phyloP scores from a whole-genome alignment of 2,329 filamentous ascomycete genomes.

The Fusarium sp. region DNA sequence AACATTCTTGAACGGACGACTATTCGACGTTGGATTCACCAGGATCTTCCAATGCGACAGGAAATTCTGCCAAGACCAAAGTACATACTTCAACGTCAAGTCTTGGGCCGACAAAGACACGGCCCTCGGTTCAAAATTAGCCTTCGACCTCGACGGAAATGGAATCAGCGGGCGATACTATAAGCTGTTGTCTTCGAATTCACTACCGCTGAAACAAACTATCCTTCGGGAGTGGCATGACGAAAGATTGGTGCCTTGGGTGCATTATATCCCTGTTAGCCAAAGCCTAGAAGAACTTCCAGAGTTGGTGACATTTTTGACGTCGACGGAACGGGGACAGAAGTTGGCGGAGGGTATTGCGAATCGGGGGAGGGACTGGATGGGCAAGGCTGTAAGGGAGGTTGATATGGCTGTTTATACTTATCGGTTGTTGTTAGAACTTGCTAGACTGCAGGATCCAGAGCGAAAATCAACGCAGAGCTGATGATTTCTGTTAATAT shows the following conservation, averaged over 20 bases:
- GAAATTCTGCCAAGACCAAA: slow-evolving; percentile 52
- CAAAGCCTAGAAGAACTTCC: slow-evolving; percentile 62
- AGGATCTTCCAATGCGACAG: slow-evolving; percentile 58
- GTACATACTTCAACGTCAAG: slow-evolving; percentile 46
- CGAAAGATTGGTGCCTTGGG: slow-evolving; percentile 65
- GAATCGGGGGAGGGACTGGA: slow-evolving; percentile 65
- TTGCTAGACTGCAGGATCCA: slow-evolving; percentile 55
- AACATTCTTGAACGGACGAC: slow-evolving; percentile 50
- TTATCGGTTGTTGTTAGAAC: slow-evolving; percentile 71
- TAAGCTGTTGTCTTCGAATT: slow-evolving; percentile 60
- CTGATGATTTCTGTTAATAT: background rate
- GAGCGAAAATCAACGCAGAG: slow-evolving; percentile 6
- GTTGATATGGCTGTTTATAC: slow-evolving; percentile 70
- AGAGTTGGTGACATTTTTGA: slow-evolving; percentile 61
- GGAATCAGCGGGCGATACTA: slow-evolving; percentile 65
- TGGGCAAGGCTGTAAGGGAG: slow-evolving; percentile 62
- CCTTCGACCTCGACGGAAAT: slow-evolving; percentile 67
- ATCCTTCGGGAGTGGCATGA: slow-evolving; percentile 68
- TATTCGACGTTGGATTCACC: slow-evolving; percentile 60
- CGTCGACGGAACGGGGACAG: slow-evolving; percentile 58
- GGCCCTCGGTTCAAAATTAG: slow-evolving; percentile 54
- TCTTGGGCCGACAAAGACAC: slow-evolving; percentile 50
- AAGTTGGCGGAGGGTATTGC: slow-evolving; percentile 62
- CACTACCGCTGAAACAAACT: slow-evolving; percentile 62
- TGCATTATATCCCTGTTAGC: slow-evolving; percentile 67